Conservation (phyloP, 1,139 yeast genomes). For the Yamadazyma diospyri region DNA sequence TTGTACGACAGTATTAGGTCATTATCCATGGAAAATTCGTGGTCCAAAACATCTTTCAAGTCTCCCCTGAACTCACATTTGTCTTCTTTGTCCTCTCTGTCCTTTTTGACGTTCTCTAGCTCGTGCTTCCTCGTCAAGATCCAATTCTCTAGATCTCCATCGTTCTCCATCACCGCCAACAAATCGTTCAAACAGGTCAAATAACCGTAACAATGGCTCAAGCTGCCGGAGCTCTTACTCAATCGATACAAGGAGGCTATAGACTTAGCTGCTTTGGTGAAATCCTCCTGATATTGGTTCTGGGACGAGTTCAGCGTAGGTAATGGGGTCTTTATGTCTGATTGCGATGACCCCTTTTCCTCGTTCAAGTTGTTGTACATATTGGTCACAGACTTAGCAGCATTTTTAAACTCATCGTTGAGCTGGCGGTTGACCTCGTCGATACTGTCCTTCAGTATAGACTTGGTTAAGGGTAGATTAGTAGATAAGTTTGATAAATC, state of each 20-base stretch:
- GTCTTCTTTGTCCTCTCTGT: conserved; percentile 1
- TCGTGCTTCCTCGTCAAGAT: conserved; percentile 49
- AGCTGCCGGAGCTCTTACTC: conserved; percentile 42
- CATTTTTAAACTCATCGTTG: conserved; percentile 40
- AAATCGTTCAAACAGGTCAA: conserved; percentile 55
- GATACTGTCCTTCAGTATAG: conserved; percentile 42
- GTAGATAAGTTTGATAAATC: conserved; percentile 54
- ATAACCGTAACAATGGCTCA: conserved; percentile 51
- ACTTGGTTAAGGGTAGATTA: conserved; percentile 47
- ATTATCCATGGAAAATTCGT: conserved; percentile 33
- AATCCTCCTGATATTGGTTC: conserved; percentile 36
- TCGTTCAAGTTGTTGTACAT: conserved; percentile 27
- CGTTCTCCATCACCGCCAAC: conserved; percentile 41
- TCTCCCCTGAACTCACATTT: neutral
- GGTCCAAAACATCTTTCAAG: conserved; percentile 17
- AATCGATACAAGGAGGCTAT: conserved; percentile 60
- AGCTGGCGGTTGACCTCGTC: conserved; percentile 42
- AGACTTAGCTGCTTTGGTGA: conserved; percentile 61
- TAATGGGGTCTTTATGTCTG: neutral
- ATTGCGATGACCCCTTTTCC: conserved; percentile 14
- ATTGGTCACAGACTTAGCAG: conserved; percentile 44
- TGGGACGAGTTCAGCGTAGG: neutral
- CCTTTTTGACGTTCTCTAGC: conserved; percentile 22
- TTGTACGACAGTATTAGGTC: conserved; percentile 31
- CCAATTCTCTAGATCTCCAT: conserved; percentile 53